Evolutionary conservation across 2,329 filamentous ascomycete genomes (phyloP).

Genomic region (Apiospora rasikravindrae): DNA sequence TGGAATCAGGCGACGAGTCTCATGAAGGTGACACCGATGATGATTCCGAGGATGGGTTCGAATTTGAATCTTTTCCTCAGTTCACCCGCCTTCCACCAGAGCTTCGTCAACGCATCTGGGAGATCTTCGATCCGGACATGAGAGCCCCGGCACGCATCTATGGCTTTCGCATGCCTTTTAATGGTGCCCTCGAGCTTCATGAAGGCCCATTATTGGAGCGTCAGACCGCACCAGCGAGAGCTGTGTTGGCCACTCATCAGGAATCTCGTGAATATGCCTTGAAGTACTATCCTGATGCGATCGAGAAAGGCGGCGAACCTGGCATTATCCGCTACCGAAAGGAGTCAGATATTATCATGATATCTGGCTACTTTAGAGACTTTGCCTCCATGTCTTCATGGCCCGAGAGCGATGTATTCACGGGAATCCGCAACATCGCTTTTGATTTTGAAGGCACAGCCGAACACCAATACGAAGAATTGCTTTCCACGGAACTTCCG

Average conservation of each 20-base stretch:
- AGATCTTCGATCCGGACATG: slow-evolving; percentile 40
- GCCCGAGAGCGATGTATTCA: slow-evolving; percentile 1
- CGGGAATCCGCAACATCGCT: neutral
- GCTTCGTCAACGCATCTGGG: slow-evolving; percentile 42
- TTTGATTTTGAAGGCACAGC: neutral
- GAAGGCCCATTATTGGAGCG: slow-evolving; percentile 30
- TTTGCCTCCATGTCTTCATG: slow-evolving; percentile 2
- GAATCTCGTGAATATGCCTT: slow-evolving; percentile 41
- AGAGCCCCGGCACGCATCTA: slow-evolving; percentile 35
- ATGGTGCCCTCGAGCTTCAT: slow-evolving; percentile 21
- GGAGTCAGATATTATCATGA: slow-evolving; percentile 36
- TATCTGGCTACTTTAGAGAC: slow-evolving; percentile 13
- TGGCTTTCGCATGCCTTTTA: slow-evolving; percentile 21
- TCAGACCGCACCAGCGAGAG: slow-evolving; percentile 38
- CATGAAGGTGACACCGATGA: neutral
- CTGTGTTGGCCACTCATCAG: slow-evolving; percentile 35
- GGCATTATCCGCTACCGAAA: slow-evolving; percentile 36
- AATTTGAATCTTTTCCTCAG: slow-evolving; percentile 37
- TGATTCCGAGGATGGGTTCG: slow-evolving; percentile 10
- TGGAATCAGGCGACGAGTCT: neutral
- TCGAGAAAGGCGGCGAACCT: slow-evolving; percentile 27
- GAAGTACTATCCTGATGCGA: slow-evolving; percentile 38
- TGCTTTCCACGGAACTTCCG: slow-evolving; percentile 3
- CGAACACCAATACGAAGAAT: neutral
- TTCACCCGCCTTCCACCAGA: slow-evolving; percentile 42